Evolutionary conservation across 257 asterid species (phyloP), one percentile per base, ranked within the genome.

Genomic region (Nicotiana obtusifolia): DNA sequence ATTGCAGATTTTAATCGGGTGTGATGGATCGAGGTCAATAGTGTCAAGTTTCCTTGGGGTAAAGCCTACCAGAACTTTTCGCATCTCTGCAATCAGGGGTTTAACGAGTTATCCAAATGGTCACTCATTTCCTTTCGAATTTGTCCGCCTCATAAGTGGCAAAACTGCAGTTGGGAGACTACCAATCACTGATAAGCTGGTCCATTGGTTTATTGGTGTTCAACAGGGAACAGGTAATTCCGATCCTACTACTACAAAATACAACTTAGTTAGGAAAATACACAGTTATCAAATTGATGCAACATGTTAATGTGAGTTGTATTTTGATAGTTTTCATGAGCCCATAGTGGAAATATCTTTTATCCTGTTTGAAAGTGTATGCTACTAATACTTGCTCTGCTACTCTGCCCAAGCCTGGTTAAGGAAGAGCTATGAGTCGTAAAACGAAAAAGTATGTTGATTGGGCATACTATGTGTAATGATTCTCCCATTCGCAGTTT

Each of bases 21-120:
- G 90, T n/a, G 90, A 84, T 64, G 90, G 89, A 67, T 85, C 84
- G 35, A 78, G 78, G 69, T 88, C 90, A 4, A 33, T 77, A 7
- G 86, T 88, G 57, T 87, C 89, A 16, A 77, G 75, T 66, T 84
- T 79, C 80, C 82, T 88, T 22, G 89, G 87, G 19, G 66, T 84
- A 37, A 82, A 84, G 77, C 80, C 87, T 54, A 17, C 89, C 54
- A 37, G 73, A 44, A 15, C 60, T 14, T 84, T 77, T 71, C 80
- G 80, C 30, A 64, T 49, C 28, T 47, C 80, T 57, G 24, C 83
- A 20, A 52, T 82, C 16, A 81, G 91, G 71, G 88, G 89, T 28
- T 81, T 84, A 77, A 86, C 89, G 24, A 64, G 24, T 57, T 88
- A 88, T 64, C 87, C 88, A 75, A 16, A 81, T 26, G 89, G 88